Base-by-base conservation (phyloP, 106 monocot species). In the Agapanthus africanus region DNA sequence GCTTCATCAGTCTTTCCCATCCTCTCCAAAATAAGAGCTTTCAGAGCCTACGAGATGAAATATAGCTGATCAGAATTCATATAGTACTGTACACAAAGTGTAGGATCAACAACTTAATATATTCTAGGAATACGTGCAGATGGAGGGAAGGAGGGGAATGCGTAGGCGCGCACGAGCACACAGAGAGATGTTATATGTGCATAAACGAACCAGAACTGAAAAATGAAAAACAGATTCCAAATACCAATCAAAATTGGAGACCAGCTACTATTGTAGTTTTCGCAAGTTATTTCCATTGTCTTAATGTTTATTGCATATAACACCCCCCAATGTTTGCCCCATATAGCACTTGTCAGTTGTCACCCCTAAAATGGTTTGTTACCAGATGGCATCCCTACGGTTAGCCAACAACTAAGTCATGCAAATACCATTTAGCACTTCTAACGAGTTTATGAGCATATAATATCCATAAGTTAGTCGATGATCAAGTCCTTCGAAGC, bases 1-100 rank as follows among this genome's bases (percentile, higher is more conserved):
- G 97, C 91, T 72, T 97, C 97, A 63, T 92, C 84, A 68, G 73
- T 71, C 64, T 92, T 97, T 51, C 92, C 97, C 83, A 85, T 97
- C 54, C 89, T 82, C 79, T 97, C 97, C 78, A 89, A 79, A 74
- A 92, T 83, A 72, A 97, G 86, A 69, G 92, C 97, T 73, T 97
- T 92, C 30, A 97, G 92, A 67, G 97, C 97, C 97, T 97, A 62
- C n/a, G 36, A 78, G 32, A 59, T 31, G 14, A 10, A 67, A 3
- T n/a, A 40, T 16, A 27, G 15, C 26, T 27, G 26, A 44, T 66
- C 42, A 39, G 14, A 30, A 41, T 33, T 27, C 4, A 31, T 66
- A 40, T 2, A 31, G 11, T 61, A 36, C 23, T 5, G 16, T 32
- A 61, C 33, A 35, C 35, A 61, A 5, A 61, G 5, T 61, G 23